These are phyloP conservation scores for Exophiala dermatitidis DNA, from an alignment of 2,329 filamentous ascomycete species.

Conservation along the genomic window DNA sequence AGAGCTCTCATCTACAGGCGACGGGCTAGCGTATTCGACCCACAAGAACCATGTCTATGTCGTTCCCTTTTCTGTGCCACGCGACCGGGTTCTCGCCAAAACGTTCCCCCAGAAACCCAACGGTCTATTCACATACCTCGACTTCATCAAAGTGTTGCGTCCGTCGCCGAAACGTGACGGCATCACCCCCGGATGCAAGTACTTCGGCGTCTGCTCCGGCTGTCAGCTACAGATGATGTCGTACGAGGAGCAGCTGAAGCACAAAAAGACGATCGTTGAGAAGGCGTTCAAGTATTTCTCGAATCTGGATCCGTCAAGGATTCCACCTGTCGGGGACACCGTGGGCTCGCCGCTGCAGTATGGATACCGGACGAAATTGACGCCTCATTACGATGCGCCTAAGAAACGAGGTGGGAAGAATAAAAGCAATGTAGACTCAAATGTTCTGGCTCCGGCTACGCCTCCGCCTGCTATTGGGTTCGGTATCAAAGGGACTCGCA, in stretches of 20 bases:
- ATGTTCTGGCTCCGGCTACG: constrained; percentile 31
- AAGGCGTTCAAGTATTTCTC: constrained; percentile 92
- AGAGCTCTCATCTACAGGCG: constrained; percentile 82
- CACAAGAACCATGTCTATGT: constrained; percentile 53
- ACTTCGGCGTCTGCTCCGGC: constrained; percentile 80
- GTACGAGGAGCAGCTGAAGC: constrained; percentile 73
- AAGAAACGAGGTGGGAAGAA: constrained; percentile 87
- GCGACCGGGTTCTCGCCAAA: constrained; percentile 71
- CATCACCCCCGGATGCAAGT: constrained; percentile 67
- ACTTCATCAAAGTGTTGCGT: constrained; percentile 69
- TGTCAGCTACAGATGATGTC: constrained; percentile 98
- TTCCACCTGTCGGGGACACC: constrained; percentile 73
- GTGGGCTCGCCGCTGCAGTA: constrained; percentile 87
- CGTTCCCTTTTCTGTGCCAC: constrained; percentile 81
- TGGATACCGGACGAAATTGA: constrained; percentile 92
- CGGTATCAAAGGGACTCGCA: constrained; percentile 21
- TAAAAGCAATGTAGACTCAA: constrained; percentile 38
- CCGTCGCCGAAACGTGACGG: constrained; percentile 73
- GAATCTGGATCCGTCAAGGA: constrained; percentile 63
- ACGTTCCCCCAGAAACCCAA: constrained; percentile 63
- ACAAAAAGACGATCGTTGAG: constrained; percentile 80
- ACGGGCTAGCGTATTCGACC: constrained; percentile 70
- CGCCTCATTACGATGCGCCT: constrained; percentile 74
- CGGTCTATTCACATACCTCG: constrained; percentile 66
- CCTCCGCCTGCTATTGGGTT: background rate